Conservation (phyloP, 202 grass and related monocot species). For the Setaria viridis region DNA sequence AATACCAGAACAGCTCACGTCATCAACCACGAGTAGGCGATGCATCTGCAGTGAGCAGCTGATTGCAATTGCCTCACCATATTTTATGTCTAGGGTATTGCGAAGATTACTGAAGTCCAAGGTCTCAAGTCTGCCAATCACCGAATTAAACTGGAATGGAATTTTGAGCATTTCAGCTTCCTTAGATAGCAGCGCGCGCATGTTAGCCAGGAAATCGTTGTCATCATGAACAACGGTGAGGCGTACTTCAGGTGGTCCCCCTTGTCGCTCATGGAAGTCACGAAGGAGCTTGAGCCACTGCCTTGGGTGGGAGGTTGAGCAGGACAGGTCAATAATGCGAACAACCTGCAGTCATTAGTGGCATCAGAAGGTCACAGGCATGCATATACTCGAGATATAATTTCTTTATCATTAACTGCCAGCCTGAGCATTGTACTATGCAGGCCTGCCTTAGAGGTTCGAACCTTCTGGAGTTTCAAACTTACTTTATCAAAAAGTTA, state of each 20-base stretch:
- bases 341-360: constrained; percentile 47
- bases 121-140: constrained; percentile 48
- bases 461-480: neutral
- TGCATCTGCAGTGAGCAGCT: constrained; percentile 55
- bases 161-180: constrained; percentile 44
- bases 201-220: constrained; percentile 40
- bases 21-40: constrained; percentile 50
- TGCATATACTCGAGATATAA: neutral
- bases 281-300: constrained; percentile 62
- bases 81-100: constrained; percentile 44
- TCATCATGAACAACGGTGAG: constrained; percentile 63
- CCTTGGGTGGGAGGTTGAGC: constrained; percentile 45
- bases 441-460: neutral
- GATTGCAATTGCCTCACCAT: constrained; percentile 42
- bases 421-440: neutral
- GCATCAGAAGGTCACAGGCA: constrained; percentile 35
- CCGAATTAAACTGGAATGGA: constrained; percentile 49
- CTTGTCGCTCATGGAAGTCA: constrained; percentile 21
- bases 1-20: neutral
- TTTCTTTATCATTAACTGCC: neutral
- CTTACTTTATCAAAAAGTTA: neutral
- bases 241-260: constrained; percentile 48
- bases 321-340: constrained; percentile 54
- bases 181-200: constrained; percentile 15
- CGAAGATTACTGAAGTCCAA: constrained; percentile 56